Evolutionary conservation across 176 grass and related monocot genomes (phyloP), one percentile per base, ranked within the genome.

Genomic region (Cenchrus purpureus): DNA sequence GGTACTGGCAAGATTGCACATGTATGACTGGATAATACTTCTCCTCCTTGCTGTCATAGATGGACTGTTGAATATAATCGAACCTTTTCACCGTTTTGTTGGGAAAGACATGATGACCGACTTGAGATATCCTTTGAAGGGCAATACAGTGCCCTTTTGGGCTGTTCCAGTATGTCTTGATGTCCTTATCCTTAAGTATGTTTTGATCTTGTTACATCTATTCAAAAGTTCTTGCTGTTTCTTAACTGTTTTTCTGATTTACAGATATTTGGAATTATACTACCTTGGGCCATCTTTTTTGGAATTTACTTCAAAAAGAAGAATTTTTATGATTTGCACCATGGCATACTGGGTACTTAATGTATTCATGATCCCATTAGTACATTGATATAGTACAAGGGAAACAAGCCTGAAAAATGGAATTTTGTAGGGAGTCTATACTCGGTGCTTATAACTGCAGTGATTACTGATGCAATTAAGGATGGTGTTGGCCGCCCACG

Each of bases 391-490:
- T 65, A 11, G 12, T 73, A 54, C 56, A 53, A n/a, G n/a, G n/a
- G 74, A 42, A 20, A 59, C 45, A 20, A 42, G 75, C 44, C 42
- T 82, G 32, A 71, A 67, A 76, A 68, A 8, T 32, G 60, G 4
- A 76, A 31, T 20, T 78, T 54, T 86, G 79, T 74, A n/a, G n/a
- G 97, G 1, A n/a, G n/a, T n/a, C 84, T 99, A 61, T 99, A 89
- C 74, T 94, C n/a, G 12, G 97, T 99, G 73, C n/a, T n/a, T n/a
- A 96, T 99, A 86, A 99, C 97, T 84, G 93, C 73, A 42, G 93
- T 99, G 28, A 87, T 99, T 85, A 99, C 97, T 60, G 97, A 99
- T 89, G 93, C 93, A 42, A 94, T 99, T 77, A n/a, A n/a, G 88
- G 97, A 96, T 89, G 97, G 86, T 49, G n/a, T 96, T 77, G 97